Evolutionary conservation across 176 grass and related monocot species (phyloP), one percentile per base, ranked within the genome.

Genomic region (Tillandsia fasciculata): DNA sequence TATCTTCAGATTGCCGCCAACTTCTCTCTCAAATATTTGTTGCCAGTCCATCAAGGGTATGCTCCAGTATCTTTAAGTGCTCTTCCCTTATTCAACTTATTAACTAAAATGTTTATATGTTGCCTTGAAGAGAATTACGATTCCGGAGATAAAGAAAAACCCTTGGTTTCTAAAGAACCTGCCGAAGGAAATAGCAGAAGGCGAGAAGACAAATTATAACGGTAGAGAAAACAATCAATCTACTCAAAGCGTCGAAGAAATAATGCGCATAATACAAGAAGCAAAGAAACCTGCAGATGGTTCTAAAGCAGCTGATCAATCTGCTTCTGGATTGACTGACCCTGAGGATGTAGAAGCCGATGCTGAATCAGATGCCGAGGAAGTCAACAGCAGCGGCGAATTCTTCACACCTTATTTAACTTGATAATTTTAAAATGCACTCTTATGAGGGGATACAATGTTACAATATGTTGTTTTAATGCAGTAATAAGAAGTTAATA

Each of bases 1-100:
- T 96, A 8, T 96, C 92, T 65, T 72, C 67, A 0, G 88, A 89
- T 57, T 96, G 92, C 73, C 84, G 78, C 29, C 76, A 74, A 69
- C 92, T 96, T 51, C 83, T 96, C 6, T 89, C 92, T 72, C 88
- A 89, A 77, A 96, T 96, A 67, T 96, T 96, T 70, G 89, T 91
- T 26, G 64, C 92, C 51, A 78, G 89, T 79, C 92, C 92, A 77
- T 89, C 86, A 48, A 96, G 92, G 86, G 92, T 96, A 84, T 74
- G 10, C 8, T 29, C 5, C 50, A 27, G 33, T 67, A 69, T 50
- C 64, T 24, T 50, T 27, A 15, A 53, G 4, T 42, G 7, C 5
- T 42, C 11, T 70, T 1, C 33, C 65, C 51, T 11, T 70, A 5
- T 48, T 65, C 11, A 48, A 68, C 51, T 52, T 17, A 53, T 51